Percentiles rank a stretch among this genome's conserved stretches.
Evolutionary conservation across 75 land plant genomes (phyloP).

Genomic region (Sequoiadendron giganteum): DNA sequence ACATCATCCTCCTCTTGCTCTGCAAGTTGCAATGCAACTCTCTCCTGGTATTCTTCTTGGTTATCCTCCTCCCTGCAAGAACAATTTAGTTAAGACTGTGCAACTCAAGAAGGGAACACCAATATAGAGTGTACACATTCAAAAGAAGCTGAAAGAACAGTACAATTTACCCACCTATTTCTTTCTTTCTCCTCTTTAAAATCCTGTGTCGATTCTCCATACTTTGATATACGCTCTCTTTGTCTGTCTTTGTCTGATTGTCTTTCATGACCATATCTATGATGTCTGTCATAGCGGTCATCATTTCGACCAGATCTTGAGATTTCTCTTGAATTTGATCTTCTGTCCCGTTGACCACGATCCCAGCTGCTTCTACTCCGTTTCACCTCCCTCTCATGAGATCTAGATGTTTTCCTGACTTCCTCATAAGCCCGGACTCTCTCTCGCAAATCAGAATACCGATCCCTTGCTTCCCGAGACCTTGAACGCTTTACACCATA

Average conservation of each 20-base stretch:
- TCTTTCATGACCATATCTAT: constrained; percentile 3
- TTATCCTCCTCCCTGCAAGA: constrained; percentile 72
- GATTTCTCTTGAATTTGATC: constrained; percentile 9
- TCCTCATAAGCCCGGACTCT: not conserved
- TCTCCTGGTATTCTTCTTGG: constrained; percentile 69
- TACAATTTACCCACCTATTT: constrained; percentile 19
- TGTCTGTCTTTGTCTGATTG: constrained; percentile 4
- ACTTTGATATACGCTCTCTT: not conserved
- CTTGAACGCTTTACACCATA: not conserved
- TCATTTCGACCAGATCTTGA: constrained; percentile 1
- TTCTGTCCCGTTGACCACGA: not conserved
- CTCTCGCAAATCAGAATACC: not conserved
- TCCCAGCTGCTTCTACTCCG: constrained; percentile 1
- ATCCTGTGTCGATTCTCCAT: constrained; percentile 1
- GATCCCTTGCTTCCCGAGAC: constrained; percentile 13
- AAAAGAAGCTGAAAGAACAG: not conserved
- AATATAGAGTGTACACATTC: not conserved
- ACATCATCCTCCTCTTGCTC: constrained; percentile 94
- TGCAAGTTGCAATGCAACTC: constrained; percentile 49
- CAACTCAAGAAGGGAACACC: not conserved
- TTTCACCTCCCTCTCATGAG: constrained; percentile 16
- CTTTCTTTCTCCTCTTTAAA: constrained; percentile 17
- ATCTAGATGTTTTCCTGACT: constrained; percentile 11
- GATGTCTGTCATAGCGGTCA: not conserved
- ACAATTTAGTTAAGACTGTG: not conserved